Evolutionary conservation across 2,329 filamentous ascomycete species (phyloP).

Genomic region (Colletotrichum abscissum): DNA sequence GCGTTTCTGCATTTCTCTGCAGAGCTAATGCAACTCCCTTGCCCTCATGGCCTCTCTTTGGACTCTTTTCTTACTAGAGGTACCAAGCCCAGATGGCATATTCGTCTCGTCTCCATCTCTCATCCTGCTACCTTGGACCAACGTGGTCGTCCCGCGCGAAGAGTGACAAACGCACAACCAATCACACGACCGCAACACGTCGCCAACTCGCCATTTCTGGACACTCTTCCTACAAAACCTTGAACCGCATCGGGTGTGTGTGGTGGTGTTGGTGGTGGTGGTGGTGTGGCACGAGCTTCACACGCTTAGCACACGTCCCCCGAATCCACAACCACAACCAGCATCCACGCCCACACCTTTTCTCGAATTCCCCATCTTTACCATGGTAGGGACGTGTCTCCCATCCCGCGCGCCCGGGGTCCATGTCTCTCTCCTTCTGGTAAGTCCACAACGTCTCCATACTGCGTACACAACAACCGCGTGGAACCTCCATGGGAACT

Average conservation of each 20-base stretch:
- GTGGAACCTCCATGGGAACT: neutral
- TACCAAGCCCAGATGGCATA: neutral
- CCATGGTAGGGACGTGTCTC: neutral
- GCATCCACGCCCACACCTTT: neutral
- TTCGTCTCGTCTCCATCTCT: neutral
- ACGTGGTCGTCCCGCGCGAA: neutral
- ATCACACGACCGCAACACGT: conserved; percentile 14
- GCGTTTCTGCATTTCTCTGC: neutral
- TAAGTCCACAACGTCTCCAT: neutral
- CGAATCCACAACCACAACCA: too few relatives aligned
- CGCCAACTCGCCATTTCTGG: conserved; percentile 15
- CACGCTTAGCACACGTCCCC: neutral
- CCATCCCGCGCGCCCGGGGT: neutral
- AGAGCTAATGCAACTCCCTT: neutral
- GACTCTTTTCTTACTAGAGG: neutral
- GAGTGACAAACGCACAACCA: neutral
- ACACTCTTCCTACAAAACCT: conserved; percentile 2
- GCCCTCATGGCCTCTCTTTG: neutral
- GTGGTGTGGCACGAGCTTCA: neutral
- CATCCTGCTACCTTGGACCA: neutral
- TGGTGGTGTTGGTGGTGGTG: neutral
- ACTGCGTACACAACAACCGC: neutral
- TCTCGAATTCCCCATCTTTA: neutral
- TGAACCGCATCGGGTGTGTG: neutral
- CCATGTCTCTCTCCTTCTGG: neutral